These are phyloP conservation scores for Lithohypha guttulata DNA, from an alignment of 2,329 filamentous ascomycete genomes.

Conservation along the genomic window DNA sequence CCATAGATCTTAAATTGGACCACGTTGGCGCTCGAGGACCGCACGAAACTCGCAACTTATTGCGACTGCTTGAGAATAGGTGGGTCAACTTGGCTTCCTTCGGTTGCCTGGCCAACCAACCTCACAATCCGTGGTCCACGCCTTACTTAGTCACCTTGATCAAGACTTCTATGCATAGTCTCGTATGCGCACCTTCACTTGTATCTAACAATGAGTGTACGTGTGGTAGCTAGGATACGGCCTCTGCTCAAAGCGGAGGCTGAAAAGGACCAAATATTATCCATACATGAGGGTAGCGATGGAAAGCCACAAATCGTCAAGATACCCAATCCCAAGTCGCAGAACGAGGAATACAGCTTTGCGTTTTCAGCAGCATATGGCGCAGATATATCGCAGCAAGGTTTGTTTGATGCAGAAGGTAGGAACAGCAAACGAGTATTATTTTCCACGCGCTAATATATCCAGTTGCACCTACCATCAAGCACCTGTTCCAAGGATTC, in stretches of 20 bases:
- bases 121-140: too few relatives aligned
- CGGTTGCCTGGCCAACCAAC: too few relatives aligned
- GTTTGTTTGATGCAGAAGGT: constrained; percentile 84
- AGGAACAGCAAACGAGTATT: constrained; percentile 20
- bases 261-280: constrained; percentile 78
- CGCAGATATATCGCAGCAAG: constrained; percentile 66
- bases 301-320: constrained; percentile 57
- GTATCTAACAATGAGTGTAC: constrained; percentile 49
- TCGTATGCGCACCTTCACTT: too few relatives aligned
- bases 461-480: constrained; percentile 75
- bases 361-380: constrained; percentile 92
- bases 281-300: constrained; percentile 48
- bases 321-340: constrained; percentile 91
- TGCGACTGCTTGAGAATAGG: too few relatives aligned
- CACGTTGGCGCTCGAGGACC: too few relatives aligned
- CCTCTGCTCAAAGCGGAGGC: constrained; percentile 77
- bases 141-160: too few relatives aligned
- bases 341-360: constrained; percentile 82
- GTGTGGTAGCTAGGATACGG: constrained; percentile 82
- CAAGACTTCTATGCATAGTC: too few relatives aligned
- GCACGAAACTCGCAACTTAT: too few relatives aligned
- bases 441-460: constrained; percentile 2
- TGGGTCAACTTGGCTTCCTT: too few relatives aligned
- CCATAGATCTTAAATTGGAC: too few relatives aligned
- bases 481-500: constrained; percentile 80